Base-by-base conservation (phyloP, 768 basidiomycete genomes). In the Scleroderma citrinum region DNA sequence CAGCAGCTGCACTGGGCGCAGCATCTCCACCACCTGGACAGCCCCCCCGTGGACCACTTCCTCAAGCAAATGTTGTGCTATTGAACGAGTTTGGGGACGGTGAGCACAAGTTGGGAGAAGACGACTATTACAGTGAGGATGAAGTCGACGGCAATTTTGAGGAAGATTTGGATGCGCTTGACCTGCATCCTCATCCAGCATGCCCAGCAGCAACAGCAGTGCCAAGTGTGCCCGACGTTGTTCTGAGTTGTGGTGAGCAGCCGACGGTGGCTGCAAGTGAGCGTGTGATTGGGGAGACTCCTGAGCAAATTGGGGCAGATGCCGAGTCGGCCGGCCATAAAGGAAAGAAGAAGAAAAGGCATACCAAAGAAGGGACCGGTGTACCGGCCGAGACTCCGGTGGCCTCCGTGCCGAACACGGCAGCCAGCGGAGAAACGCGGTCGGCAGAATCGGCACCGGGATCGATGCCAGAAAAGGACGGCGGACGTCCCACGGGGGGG, bases 71-170 rank as follows among this genome's bases (percentile, higher is more conserved):
- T 49, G 71, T 69, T 31, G 67, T 72, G 54, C 66, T 73, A 51
- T 59, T 68, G 45, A 63, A 70, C 48, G 71, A 71, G 48, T 73
- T 64, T 50, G 67, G 64, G 36, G 60, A 59, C 35, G 66, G 60
- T 36, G 67, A 67, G 48, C 64, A 69, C 47, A 68, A 66, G 46
- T 67, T 68, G 48, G 64, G 42, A 21, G 73, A 69, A 48, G 75
- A 73, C 41, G 72, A 70, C 44, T 69, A 76, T 56, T 72, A 68
- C 63, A 76, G 74, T 57, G 75, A 72, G 48, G 75, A 77, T 51
- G 73, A 71, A 29, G 67, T 63, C 46, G 75, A 74, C 55, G 72
- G 71, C 46, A 61, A 70, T 48, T 65, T 66, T 55, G 73, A 71
- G 56, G 70, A 68, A 10, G 70, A 68, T 49, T 60, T 64, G 7